Base-by-base conservation (phyloP, 257 asterid genomes). In the Thymus quinquecostatus region DNA sequence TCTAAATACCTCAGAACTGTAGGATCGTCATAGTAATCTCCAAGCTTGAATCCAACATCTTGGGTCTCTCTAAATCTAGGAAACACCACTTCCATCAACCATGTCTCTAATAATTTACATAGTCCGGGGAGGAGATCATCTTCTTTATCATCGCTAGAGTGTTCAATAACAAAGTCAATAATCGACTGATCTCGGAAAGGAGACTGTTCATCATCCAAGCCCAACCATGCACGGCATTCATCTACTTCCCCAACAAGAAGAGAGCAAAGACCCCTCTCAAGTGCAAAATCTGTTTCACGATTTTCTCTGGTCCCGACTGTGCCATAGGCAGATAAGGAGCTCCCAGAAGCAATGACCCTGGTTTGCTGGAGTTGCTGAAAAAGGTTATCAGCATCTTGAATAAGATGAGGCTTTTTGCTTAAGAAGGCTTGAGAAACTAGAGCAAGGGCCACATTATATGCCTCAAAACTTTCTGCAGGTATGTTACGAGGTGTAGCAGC, bases 321-420 rank as follows among this genome's bases (percentile, higher is more conserved):
- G 41, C 80, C 74, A 64, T 85, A 84, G 33, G 79, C 75, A 53
- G 85, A 69, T 48, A 75, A 74, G 3, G 96, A 78, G 77, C 77
- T 78, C 64, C 82, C 92, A 7, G 74, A 59, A 66, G 88, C 83
- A 62, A 85, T 63, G 57, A 84, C 87, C 86, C 84, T 89, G 69
- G 90, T 89, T 81, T 95, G 93, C 83, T 94, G 99, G 77, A 95
- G 99, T 80, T 92, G 97, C 86, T 88, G 98, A 76, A 95, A 95
- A 56, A 92, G 96, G 80, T 88, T 92, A 79, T 89, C 97, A 14
- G 99, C 99, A 33, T 95, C 99, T 82, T 80, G 89, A 69, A 95
- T 92, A 69, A 86, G 90, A 78, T 89, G 92, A 73, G 99, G 99
- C 59, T 95, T 92, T 81, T 92, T 95, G 73, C 89, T 83, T 41